These are phyloP conservation scores for Phaeotremella fagi DNA, from an alignment of 768 basidiomycete genomes.

Conservation along the genomic window DNA sequence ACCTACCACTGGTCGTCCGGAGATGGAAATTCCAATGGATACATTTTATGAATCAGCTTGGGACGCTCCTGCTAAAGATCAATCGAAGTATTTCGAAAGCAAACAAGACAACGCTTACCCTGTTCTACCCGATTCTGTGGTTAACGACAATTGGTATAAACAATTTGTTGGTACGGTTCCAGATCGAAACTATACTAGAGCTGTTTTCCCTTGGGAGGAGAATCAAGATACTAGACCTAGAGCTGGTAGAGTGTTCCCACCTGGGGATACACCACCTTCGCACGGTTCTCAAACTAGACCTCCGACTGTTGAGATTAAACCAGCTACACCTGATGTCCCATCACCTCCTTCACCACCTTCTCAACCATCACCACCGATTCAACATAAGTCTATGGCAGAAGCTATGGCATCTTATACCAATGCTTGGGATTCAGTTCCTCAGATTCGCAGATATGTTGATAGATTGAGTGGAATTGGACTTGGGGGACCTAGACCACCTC, in stretches of 20 bases:
- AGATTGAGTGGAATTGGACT: slow-evolving; percentile 37
- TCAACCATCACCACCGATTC: slow-evolving; percentile 49
- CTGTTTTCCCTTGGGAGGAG: slow-evolving; percentile 94
- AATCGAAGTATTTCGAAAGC: slow-evolving; percentile 18
- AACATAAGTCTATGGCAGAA: slow-evolving; percentile 56
- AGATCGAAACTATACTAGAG: slow-evolving; percentile 66
- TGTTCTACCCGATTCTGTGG: slow-evolving; percentile 64
- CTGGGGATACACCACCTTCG: slow-evolving; percentile 50
- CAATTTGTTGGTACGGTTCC: slow-evolving; percentile 53
- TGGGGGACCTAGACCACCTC: neutral
- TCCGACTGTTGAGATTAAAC: slow-evolving; percentile 4
- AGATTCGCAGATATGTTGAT: slow-evolving; percentile 68
- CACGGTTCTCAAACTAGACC: neutral
- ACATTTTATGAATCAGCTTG: slow-evolving; percentile 81
- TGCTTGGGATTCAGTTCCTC: slow-evolving; percentile 78
- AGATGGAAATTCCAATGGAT: slow-evolving; percentile 61
- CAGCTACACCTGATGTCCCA: slow-evolving; percentile 12
- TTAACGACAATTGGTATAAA: slow-evolving; percentile 65
- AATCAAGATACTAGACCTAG: slow-evolving; percentile 38
- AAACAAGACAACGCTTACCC: slow-evolving; percentile 48
- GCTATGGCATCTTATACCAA: slow-evolving; percentile 59
- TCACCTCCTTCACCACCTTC: slow-evolving; percentile 46
- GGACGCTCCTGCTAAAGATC: slow-evolving; percentile 58
- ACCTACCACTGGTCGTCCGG: slow-evolving; percentile 58
- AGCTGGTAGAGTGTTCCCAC: slow-evolving; percentile 43